Evolutionary conservation across 306 rosid species (phyloP).

Genomic region (Aeschynomene evenia): DNA sequence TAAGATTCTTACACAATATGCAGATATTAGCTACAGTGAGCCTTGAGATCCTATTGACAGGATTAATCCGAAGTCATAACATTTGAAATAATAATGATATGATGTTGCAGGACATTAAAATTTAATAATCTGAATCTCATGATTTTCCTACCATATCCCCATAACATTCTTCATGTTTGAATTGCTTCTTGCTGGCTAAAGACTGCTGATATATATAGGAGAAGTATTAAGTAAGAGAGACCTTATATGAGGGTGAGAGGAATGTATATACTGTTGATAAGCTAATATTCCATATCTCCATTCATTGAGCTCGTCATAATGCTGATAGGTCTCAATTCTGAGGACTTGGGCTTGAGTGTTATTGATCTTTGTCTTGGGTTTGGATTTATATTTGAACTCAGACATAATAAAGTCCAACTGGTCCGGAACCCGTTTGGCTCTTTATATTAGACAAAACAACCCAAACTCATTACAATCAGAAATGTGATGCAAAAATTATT

Average conservation of each 20-base stretch:
- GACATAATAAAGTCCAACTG: background rate
- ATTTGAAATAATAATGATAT: background rate
- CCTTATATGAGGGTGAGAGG: too few species aligned
- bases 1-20: conserved; percentile 34
- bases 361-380: background rate
- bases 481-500: too few species aligned
- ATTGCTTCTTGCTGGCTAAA: background rate
- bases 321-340: background rate
- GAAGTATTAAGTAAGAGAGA: too few species aligned
- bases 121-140: too few species aligned
- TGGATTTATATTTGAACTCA: background rate
- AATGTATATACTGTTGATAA: too few species aligned
- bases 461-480: too few species aligned
- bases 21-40: conserved; percentile 7
- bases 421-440: background rate
- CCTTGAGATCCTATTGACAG: background rate
- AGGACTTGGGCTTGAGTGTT: background rate
- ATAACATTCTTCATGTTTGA: background rate
- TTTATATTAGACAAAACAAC: too few species aligned
- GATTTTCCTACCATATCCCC: background rate
- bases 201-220: background rate
- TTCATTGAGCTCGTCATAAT: background rate
- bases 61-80: background rate
- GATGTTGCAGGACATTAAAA: background rate
- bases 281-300: background rate